These are phyloP conservation scores for Knufia fluminis DNA, from an alignment of 2,329 filamentous ascomycete species.

Conservation along the genomic window DNA sequence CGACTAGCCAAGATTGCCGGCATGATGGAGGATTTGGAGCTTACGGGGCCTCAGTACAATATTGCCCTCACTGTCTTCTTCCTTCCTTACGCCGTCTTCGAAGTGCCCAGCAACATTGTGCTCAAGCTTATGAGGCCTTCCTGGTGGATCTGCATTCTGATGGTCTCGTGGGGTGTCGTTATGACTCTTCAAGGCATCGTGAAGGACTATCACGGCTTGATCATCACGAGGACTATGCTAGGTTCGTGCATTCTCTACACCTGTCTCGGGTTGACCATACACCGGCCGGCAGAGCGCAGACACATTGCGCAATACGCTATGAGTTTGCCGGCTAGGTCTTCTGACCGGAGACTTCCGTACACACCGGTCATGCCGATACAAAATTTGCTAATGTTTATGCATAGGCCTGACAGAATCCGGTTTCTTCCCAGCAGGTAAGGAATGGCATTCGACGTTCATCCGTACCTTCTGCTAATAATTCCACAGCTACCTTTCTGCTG, in stretches of 20 bases:
- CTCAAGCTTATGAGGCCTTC: constrained; percentile 38
- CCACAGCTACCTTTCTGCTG: constrained; percentile 16
- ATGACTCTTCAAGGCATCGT: constrained; percentile 43
- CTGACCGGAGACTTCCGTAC: no score
- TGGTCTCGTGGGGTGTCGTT: constrained; percentile 39
- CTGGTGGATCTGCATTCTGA: constrained; percentile 27
- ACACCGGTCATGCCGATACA: no score
- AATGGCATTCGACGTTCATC: no score
- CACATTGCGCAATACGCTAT: no score
- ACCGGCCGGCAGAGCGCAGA: no score
- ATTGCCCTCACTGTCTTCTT: constrained; percentile 58
- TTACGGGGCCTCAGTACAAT: no score
- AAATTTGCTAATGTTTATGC: no score
- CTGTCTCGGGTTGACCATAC: no score
- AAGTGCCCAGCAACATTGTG: constrained; percentile 56
- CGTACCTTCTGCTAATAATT: no score
- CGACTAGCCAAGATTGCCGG: no score
- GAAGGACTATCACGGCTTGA: constrained; percentile 37
- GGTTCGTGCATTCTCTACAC: no score
- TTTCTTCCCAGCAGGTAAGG: constrained; percentile 25
- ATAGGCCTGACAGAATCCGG: constrained; percentile 23
- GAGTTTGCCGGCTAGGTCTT: no score
- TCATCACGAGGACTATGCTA: constrained; percentile 39
- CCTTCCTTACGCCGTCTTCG: constrained; percentile 47
- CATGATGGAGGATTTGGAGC: background rate